Evolutionary conservation across 2,329 filamentous ascomycete genomes (phyloP).

Genomic region (Allantophomopsis lycopodina): DNA sequence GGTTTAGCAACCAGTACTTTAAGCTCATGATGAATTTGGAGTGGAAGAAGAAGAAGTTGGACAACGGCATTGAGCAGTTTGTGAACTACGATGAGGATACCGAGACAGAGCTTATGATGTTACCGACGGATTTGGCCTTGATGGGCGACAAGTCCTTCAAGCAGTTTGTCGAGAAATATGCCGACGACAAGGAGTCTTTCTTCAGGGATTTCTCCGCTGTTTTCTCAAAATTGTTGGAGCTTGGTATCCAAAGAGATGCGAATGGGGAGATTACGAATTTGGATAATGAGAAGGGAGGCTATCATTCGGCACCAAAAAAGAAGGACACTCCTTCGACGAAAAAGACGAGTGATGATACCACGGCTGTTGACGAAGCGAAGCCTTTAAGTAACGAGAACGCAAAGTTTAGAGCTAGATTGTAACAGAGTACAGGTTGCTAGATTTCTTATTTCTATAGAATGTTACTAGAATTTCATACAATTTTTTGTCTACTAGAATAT

Average conservation of each 20-base stretch:
- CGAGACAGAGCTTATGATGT: constrained; percentile 47
- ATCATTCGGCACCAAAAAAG: constrained; percentile 43
- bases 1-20: constrained; percentile 44
- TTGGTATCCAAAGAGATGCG: constrained; percentile 42
- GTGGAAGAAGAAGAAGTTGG: constrained; percentile 38
- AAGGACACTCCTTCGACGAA: constrained; percentile 19
- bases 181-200: constrained; percentile 45
- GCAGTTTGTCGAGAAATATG: constrained; percentile 43
- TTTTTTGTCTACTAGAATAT: no score
- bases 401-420: constrained; percentile 13
- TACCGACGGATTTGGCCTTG: constrained; percentile 49
- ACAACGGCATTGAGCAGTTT: constrained; percentile 40
- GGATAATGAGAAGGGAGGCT: constrained; percentile 42
- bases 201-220: constrained; percentile 44
- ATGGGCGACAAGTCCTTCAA: constrained; percentile 36
- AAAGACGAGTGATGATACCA: constrained; percentile 16
- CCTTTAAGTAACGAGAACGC: constrained; percentile 20
- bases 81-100: constrained; percentile 42
- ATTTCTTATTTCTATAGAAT: no score
- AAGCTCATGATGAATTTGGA: constrained; percentile 33
- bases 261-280: constrained; percentile 36
- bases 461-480: no score
- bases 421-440: not conserved
- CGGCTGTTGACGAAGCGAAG: constrained; percentile 22
- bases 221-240: constrained; percentile 45